A percentile compares a stretch with the other conserved stretches of the same genome.
Conservation (phyloP, 805 yeast species). For the Kodamaea laetipori region DNA sequence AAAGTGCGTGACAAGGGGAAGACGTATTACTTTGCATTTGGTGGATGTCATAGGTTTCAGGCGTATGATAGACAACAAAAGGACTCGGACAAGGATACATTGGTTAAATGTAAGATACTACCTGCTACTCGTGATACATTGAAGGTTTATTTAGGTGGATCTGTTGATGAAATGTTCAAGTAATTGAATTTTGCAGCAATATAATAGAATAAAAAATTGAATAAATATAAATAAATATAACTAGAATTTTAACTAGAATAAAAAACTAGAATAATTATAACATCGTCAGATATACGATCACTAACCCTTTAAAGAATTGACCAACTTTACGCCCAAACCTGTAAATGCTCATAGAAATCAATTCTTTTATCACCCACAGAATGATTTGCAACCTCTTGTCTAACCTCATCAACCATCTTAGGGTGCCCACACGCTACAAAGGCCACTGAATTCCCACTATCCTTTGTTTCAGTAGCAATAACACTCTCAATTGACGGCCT, state of each 20-base stretch:
- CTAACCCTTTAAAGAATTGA: too few species aligned
- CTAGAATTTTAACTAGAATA: too few species aligned
- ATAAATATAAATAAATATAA: too few species aligned
- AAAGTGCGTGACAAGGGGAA: slow-evolving; percentile 64
- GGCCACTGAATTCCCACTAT: slow-evolving; percentile 42
- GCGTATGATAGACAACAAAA: slow-evolving; percentile 65
- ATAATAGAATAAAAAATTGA: not conserved
- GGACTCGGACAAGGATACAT: slow-evolving; percentile 24
- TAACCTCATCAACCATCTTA: slow-evolving; percentile 55
- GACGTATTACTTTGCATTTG: slow-evolving; percentile 75
- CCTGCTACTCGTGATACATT: slow-evolving; percentile 77
- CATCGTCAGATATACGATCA: too few species aligned
- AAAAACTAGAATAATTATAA: too few species aligned
- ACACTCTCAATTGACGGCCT: slow-evolving; percentile 50
- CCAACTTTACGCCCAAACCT: slow-evolving; percentile 11
- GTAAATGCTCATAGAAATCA: slow-evolving; percentile 58
- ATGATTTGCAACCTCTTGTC: slow-evolving; percentile 48
- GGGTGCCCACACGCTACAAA: slow-evolving; percentile 68
- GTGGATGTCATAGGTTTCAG: slow-evolving; percentile 89
- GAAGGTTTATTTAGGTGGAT: slow-evolving; percentile 68
- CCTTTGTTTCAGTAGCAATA: slow-evolving; percentile 37
- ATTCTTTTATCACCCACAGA: slow-evolving; percentile 48
- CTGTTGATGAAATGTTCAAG: slow-evolving; percentile 55
- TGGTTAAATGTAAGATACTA: slow-evolving; percentile 69
- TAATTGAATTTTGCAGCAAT: too few species aligned